Evolutionary conservation across 1,284 basidiomycete species (phyloP).

Genomic region (Apiotrichum akiyoshidainum): DNA sequence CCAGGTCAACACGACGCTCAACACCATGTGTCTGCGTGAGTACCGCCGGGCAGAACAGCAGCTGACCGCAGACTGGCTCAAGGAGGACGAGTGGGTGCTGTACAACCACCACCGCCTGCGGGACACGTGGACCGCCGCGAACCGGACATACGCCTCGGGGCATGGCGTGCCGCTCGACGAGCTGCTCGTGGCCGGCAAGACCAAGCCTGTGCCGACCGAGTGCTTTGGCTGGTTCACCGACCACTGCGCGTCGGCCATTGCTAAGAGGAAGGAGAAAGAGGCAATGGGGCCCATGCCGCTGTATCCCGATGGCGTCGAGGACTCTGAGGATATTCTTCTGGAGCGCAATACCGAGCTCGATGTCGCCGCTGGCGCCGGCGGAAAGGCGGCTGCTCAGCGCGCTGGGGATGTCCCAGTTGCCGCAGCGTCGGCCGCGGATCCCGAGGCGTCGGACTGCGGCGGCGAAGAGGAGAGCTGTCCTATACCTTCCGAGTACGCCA

Average conservation of each 20-base stretch:
- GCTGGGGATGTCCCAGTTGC: no score
- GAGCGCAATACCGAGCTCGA: no score
- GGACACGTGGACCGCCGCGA: conserved; percentile 39
- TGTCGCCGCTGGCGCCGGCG: no score
- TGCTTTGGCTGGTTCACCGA: background rate
- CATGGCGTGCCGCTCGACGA: conserved; percentile 37
- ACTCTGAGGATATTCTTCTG: no score
- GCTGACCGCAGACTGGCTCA: conserved; percentile 44
- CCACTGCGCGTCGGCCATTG: background rate
- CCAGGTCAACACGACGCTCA: conserved; percentile 43
- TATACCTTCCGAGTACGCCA: no score
- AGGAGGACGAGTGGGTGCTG: conserved; percentile 47
- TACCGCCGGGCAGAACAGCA: conserved; percentile 1
- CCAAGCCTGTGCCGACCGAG: background rate
- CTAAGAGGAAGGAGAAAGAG: no score
- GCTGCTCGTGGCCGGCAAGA: conserved; percentile 38
- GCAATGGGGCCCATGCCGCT: no score
- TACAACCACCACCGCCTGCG: conserved; percentile 39
- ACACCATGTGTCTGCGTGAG: conserved; percentile 50
- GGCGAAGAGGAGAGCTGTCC: no score
- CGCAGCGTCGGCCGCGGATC: no score
- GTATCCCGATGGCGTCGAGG: no score
- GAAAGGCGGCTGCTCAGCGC: no score
- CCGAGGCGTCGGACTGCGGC: no score
- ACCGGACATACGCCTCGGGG: conserved; percentile 36